Base-by-base conservation (phyloP, 257 asterid species). In the Paraleonurus japonicus region DNA sequence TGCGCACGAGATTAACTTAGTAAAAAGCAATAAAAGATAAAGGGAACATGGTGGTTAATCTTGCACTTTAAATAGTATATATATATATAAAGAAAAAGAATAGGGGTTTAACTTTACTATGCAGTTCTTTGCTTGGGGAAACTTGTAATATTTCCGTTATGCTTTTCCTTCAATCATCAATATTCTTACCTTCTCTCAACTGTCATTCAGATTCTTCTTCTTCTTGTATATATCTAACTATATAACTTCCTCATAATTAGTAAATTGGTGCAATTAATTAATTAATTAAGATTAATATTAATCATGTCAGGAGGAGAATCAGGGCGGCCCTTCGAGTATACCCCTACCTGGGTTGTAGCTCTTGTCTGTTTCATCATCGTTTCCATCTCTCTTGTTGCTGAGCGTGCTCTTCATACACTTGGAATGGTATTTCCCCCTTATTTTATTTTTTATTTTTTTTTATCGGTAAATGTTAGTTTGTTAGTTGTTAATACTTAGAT, bases 341-440 rank as follows among this genome's bases (percentile, higher is more conserved):
- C 97, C 1, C 85, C 98, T 0, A 82, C 98, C 4, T 94, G 96
- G 98, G 94, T 86, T 3, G 77, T 94, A 1, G 89, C 98, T 4
- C 75, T 82, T 4, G 97, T 94, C 65, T 89, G 96, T 62, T 87
- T 85, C 19, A 53, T 82, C 78, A 91, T 94, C 7, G 95, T 94
- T 55, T 75, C 81, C 84, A 80, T 94, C 62, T 94, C 97, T 0
- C 51, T 87, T 51, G n/a, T 76, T 10, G 93, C 85, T 1, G 93
- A 88, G 78, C 90, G 92, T 4, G 91, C 80, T 48, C 96, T 94
- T 71, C 91, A 87, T 69, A 65, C 61, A 6, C 96, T 90, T 12
- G 98, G 97, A 58, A 85, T 63, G 97, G 99, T 90, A 78, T 8
- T 8, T 35, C n/a, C n/a, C n/a, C n/a, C n/a, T n/a, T n/a, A n/a